Evolutionary conservation across 2,329 filamentous ascomycete genomes (phyloP), one percentile per base, ranked within the genome.

Genomic region (Fusarium brevicatenulatum): DNA sequence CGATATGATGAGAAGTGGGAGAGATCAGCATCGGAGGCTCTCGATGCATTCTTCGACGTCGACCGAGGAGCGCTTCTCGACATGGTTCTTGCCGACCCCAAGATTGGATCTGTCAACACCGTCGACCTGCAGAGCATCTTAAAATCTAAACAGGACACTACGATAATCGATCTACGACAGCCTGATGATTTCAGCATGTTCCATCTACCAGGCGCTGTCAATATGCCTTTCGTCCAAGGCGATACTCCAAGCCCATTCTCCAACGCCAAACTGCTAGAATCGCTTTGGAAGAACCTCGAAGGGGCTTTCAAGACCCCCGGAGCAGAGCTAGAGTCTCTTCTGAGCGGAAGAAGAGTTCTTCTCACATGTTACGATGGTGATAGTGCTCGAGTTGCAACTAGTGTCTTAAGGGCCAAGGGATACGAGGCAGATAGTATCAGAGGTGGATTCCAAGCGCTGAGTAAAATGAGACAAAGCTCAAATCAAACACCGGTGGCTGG

Each of bases 301-400:
- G 71, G 76, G 6, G 75, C 81, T 2, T 87, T 89, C 76, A 78
- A 74, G 11, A 56, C 78, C 4, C 73, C 78, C 1, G 55, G 66
- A 15, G 47, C 68, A 18, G 71, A 77, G 2, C 18, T 81, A 0
- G 25, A 71, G 28, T 40, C 62, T 4, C 63, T 77, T 15, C 64
- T 84, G 4, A 47, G 66, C 11, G 79, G 72, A 8, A 82, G 81
- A 61, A 81, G 81, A 10, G 75, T 87, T 18, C 73, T 89, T 16
- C 72, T 89, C 15, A 75, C 87, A 15, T 89, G 87, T 75, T 89
- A 89, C 57, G 81, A 87, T 52, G 88, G 88, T 6, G 86, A 90
- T 64, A 86, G 84, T 36, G 82, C 87, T 9, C 82, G 88, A 1
- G 83, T 90, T 9, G 88, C 87, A 6, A 86, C 86, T 5, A 88